Evolutionary conservation across 768 basidiomycete species (phyloP), one percentile per base, ranked within the genome.

Genomic region (Lyophyllum atratum): DNA sequence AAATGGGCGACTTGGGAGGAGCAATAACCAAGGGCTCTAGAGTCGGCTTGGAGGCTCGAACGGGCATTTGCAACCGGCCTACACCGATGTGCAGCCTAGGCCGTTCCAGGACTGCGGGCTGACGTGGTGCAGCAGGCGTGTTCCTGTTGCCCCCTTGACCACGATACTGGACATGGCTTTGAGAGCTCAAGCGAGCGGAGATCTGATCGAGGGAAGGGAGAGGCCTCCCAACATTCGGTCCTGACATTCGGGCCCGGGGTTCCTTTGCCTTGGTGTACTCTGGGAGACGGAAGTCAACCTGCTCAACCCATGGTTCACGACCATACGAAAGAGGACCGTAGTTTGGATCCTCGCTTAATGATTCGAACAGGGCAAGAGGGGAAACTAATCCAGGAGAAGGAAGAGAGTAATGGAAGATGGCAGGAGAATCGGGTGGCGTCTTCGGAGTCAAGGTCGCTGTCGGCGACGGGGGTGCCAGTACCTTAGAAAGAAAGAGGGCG

Each of bases 201-300:
- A 92, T 91, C 65, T 92, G 85, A 61, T 89, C 89, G 58, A 92
- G 82, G 24, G 90, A 91, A 21, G 90, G 90, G 34, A 85, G 66
- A 42, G 67, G 61, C 58, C 70, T 72, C 37, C 53, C 59, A 55
- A 44, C 47, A 46, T 53, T 47, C 50, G 54, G 21, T 26, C 26
- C 49, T 12, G 56, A 47, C 25, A 25, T 24, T 17, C 14, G 11
- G 26, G 14, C 10, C 28, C 28, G 56, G 28, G 44, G 46, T 56
- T 64, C 51, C 63, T 57, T 60, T 52, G 52, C 52, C 62, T 65
- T 69, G 52, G 33, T 59, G 46, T 58, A 57, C 51, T 59, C 69
- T 48, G 71, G 74, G 17, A 77, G 64, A 49, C 80, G 78, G 71
- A 85, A 87, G 65, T 88, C 86, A 24, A 86, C 84, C 65, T 85